Base-by-base conservation (phyloP, 2,329 filamentous ascomycete species). In the Macrophomina phaseolina region DNA sequence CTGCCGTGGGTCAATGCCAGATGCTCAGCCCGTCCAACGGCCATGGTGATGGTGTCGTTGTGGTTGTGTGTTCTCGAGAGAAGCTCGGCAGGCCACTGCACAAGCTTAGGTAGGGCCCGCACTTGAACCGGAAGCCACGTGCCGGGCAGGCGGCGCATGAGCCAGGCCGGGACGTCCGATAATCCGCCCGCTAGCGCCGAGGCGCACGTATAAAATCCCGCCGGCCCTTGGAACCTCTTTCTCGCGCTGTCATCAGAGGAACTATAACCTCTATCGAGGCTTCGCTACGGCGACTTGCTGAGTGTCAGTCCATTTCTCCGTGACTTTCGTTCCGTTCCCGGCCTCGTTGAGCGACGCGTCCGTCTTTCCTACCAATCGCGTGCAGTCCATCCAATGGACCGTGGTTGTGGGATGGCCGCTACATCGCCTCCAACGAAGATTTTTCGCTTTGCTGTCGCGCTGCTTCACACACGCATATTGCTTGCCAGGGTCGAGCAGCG, bases 321-420 rank as follows among this genome's bases (percentile, higher is more conserved):
- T 78, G 77, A 69, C 75, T 77, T 78, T 76, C 77, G 77, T 75
- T 79, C 77, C 77, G 77, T 79, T 79, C 77, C 77, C 77, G 77
- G 77, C 77, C 77, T 75, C 77, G 77, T 78, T 78, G 76, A 79
- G 64, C 28, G 67, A 75, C 65, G 73, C 76, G 76, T 77, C 73
- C 65, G 68, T 69, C 75, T 76, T 78, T 69, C 77, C 74, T 76
- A 76, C 72, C 77, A 79, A 77, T 71, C 77, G 71, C 74, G 71
- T 72, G 70, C 66, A 46, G 61, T 69, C 78, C 75, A 75, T 77
- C 78, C 77, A 74, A 76, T 79, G 76, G 77, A 77, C 71, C 70
- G 74, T 73, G 76, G 76, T 78, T 79, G 77, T 79, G 77, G 77
- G 77, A 79, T 77, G 77, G 75, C 73, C 76, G 77, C 74, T 75